Evolutionary conservation across 345 rosid genomes (phyloP), one percentile per base, ranked within the genome.

Genomic region (Gossypium thurberi): DNA sequence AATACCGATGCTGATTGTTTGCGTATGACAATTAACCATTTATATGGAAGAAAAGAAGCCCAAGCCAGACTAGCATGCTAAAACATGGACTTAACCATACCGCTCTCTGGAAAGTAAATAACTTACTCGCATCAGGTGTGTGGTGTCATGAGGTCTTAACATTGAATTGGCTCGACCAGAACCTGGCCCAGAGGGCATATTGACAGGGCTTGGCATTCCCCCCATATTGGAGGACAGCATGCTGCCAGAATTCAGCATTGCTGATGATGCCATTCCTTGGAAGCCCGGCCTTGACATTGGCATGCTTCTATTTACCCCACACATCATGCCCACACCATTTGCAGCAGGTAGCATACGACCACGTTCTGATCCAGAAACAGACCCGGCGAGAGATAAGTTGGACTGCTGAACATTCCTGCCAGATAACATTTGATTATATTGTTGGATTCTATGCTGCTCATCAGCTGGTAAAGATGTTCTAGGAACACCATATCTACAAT

Each of bases 371-470:
- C 95, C 97, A 64, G 91, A 75, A 72, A 82, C 80, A 76, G 86
- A 71, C 72, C 94, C 95, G 50, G 90, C 74, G 71, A 82, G 86
- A 72, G 97, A 73, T 85, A 89, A 53, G 78, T 81, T 90, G 70
- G 93, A 53, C 81, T 88, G 98, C 79, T 83, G 92, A 75, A 85
- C 72, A 70, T 86, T 85, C 85, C 97, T 87, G 74, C 82, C 78
- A 2, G 97, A 75, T 66, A 87, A 46, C 84, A 85, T 81, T 79
- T 89, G 97, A 83, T 84, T 87, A 75, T 76, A 79, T 55, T 85
- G 96, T 75, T 85, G 97, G 79, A 85, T 78, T 74, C 91, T 82
- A 68, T 88, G 98, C 74, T 89, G 97, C 81, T 95, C 98, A 65
- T 93, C 96, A 77, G 74, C 87, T 33, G 88, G 91, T 68, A 87